These are phyloP conservation scores for Papilionanthe hybrid DNA, from an alignment of 116 monocot species.

Conservation along the genomic window DNA sequence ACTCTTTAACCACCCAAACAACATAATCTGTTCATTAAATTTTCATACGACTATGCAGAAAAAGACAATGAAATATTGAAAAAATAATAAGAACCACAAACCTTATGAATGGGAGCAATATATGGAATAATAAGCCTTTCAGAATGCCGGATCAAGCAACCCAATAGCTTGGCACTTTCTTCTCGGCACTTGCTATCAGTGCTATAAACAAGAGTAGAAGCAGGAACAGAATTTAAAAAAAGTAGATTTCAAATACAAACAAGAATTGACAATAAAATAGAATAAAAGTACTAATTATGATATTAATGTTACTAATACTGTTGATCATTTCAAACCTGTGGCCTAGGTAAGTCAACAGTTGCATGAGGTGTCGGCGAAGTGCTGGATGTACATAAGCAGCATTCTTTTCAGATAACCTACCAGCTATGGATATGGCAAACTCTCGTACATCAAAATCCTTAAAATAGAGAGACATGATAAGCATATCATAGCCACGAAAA, in stretches of 20 bases:
- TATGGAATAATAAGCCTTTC: slow-evolving; percentile 81
- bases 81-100: slow-evolving; percentile 16
- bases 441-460: slow-evolving; percentile 82
- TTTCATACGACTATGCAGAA: neutral
- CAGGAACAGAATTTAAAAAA: neutral
- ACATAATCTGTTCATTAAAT: neutral
- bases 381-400: slow-evolving; percentile 98
- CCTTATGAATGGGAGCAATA: slow-evolving; percentile 97
- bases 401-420: slow-evolving; percentile 94
- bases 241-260: neutral
- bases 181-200: slow-evolving; percentile 93
- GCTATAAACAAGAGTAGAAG: slow-evolving; percentile 34
- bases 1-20: neutral
- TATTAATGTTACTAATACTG: neutral
- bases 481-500: neutral
- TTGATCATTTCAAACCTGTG: slow-evolving; percentile 50
- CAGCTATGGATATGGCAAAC: slow-evolving; percentile 73
- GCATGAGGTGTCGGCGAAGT: slow-evolving; percentile 92
- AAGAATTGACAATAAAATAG: neutral
- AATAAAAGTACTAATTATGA: neutral
- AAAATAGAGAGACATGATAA: slow-evolving; percentile 5
- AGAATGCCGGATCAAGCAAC: slow-evolving; percentile 83
- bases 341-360: slow-evolving; percentile 79
- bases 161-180: slow-evolving; percentile 88
- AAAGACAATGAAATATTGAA: slow-evolving; percentile 2